Conservation (phyloP, 495 filamentous ascomycete species). For the Cladorrhinum samala region DNA sequence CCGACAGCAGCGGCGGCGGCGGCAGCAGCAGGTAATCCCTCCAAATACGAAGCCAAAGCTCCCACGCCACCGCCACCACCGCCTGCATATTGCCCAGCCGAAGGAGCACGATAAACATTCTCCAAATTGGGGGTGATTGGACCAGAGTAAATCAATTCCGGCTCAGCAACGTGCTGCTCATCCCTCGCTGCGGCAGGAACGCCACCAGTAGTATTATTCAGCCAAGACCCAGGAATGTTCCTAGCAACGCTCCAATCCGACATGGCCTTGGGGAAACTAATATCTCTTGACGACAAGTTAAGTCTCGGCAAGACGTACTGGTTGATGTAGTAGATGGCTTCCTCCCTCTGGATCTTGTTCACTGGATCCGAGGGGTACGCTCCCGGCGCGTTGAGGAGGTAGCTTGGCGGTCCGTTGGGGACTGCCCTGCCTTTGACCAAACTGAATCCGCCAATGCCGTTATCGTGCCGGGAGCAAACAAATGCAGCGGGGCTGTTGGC, state of each 20-base stretch:
- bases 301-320: constrained; percentile 55
- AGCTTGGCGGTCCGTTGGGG: constrained; percentile 48
- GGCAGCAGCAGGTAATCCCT: too few relatives aligned
- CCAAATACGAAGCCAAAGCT: too few relatives aligned
- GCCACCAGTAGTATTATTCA: background rate
- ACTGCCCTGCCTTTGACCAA: constrained; percentile 51
- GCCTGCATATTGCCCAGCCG: constrained; percentile 1
- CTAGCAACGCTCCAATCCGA: constrained; percentile 17
- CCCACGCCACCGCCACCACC: background rate
- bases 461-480: constrained; percentile 39
- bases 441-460: constrained; percentile 40
- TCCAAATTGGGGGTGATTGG: constrained; percentile 16
- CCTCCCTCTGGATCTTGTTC: constrained; percentile 54
- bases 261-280: constrained; percentile 28
- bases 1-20: background rate
- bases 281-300: constrained; percentile 37
- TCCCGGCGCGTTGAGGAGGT: constrained; percentile 40
- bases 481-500: constrained; percentile 43
- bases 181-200: constrained; percentile 21
- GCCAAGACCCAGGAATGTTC: background rate
- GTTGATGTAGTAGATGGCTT: constrained; percentile 60
- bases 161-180: constrained; percentile 20
- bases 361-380: constrained; percentile 43
- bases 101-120: constrained; percentile 5
- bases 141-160: constrained; percentile 29